A percentile compares a stretch with the other conserved stretches of the same genome.
These are phyloP conservation scores for Myxozyma mucilagina DNA, from an alignment of 805 yeast genomes.

Conservation along the genomic window DNA sequence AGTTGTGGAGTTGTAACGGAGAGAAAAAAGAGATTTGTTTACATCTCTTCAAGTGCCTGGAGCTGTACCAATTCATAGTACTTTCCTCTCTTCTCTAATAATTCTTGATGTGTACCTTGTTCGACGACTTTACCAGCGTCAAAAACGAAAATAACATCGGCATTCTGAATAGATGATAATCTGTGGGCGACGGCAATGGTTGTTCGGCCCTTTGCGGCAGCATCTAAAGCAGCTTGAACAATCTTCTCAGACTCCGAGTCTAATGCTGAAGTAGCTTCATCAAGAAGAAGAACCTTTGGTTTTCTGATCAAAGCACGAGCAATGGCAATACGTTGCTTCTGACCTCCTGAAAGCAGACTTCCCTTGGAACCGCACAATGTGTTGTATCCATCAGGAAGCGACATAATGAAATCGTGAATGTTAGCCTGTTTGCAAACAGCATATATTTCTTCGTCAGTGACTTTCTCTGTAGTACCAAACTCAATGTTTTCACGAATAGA, in stretches of 20 bases:
- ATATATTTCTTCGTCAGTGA: constrained; percentile 44
- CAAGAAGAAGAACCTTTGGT: constrained; percentile 57
- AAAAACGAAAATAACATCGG: constrained; percentile 55
- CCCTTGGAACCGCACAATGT: constrained; percentile 52
- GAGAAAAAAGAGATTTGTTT: neutral
- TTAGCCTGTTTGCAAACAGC: constrained; percentile 55
- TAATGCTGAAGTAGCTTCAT: constrained; percentile 58
- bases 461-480: constrained; percentile 39
- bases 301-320: constrained; percentile 62
- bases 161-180: constrained; percentile 57
- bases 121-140: constrained; percentile 58
- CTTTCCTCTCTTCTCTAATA: constrained; percentile 42
- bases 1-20: neutral
- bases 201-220: constrained; percentile 63
- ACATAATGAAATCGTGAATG: constrained; percentile 50
- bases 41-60: constrained; percentile 44
- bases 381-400: constrained; percentile 57
- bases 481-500: constrained; percentile 75
- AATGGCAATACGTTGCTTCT: constrained; percentile 63
- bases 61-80: constrained; percentile 45
- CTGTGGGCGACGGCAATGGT: constrained; percentile 77
- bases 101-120: constrained; percentile 48
- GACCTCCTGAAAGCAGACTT: constrained; percentile 61
- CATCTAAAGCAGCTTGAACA: constrained; percentile 61
- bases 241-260: constrained; percentile 63